Evolutionary conservation across 2,329 filamentous ascomycete species (phyloP), one percentile per base, ranked within the genome.

Genomic region (Neobulgaria alba): DNA sequence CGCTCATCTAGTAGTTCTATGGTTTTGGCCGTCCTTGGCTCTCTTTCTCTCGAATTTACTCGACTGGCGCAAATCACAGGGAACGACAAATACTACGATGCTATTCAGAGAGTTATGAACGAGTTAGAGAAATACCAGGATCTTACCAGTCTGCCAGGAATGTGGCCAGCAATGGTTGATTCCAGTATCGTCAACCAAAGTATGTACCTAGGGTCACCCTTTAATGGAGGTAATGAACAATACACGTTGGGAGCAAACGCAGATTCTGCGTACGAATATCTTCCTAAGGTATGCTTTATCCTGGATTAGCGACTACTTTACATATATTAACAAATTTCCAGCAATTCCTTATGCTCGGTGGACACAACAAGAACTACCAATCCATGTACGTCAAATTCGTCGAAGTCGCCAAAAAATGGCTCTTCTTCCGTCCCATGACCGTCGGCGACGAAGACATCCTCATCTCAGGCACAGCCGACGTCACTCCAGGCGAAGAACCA

Each of bases 191-290:
- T 53, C 29, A 52, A 55, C 30, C n/a, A 50, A 16, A 49, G 36
- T 14, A 37, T 48, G 17, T 35, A 45, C 2, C 39, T 54, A 10
- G 45, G 37, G 3, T 50, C 52, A 0, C 77, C 80, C 5, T 66
- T 77, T 12, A 66, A 81, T 18, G 75, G 76, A 10, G 48, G 43
- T 7, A 63, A 72, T 35, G 70, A 83, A 45, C 61, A 71, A 21
- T 77, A 72, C 45, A 70, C 70, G 0, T 62, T 77, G 4, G 75
- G 74, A 36, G 73, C 68, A 26, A 69, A 72, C 63, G 67, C 72
- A 4, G 74, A 78, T 56, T 77, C 74, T 5, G 59, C 73, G 2
- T 78, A 77, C 47, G 75, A 78, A 52, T 90, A 89, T 57, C 70
- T 85, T 44, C 68, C 72, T 1, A 65, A 86, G 58, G 69, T 82